Evolutionary conservation across 768 basidiomycete genomes (phyloP).

Genomic region (Neoboletus brunneissimus): DNA sequence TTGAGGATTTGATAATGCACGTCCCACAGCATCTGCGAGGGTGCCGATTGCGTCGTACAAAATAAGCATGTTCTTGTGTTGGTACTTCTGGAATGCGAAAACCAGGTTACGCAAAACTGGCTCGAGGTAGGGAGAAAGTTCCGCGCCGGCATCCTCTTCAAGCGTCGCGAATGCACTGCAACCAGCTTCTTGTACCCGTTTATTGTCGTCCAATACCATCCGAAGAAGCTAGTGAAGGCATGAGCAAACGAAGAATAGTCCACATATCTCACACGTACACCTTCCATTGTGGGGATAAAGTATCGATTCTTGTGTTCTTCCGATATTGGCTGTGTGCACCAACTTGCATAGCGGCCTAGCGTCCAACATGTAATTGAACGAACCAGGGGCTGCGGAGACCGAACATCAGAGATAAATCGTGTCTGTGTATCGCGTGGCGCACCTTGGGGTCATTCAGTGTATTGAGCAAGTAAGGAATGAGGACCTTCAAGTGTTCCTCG

Average conservation of each 20-base stretch:
- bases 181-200: slow-evolving; percentile 98
- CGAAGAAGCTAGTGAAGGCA: slow-evolving; percentile 70
- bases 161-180: slow-evolving; percentile 98
- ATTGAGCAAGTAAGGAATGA: slow-evolving; percentile 90
- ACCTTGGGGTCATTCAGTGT: slow-evolving; percentile 92
- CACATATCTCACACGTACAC: slow-evolving; percentile 53
- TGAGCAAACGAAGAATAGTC: not conserved
- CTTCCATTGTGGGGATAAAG: slow-evolving; percentile 98
- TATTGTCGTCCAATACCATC: slow-evolving; percentile 98
- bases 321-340: slow-evolving; percentile 84
- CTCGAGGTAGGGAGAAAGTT: slow-evolving; percentile 90
- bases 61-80: slow-evolving; percentile 99
- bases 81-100: slow-evolving; percentile 95
- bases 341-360: slow-evolving; percentile 95
- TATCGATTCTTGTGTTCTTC: slow-evolving; percentile 87
- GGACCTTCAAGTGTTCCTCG: slow-evolving; percentile 89
- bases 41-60: slow-evolving; percentile 99
- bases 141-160: slow-evolving; percentile 92
- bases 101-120: slow-evolving; percentile 94
- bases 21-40: slow-evolving; percentile 92
- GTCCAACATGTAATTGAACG: slow-evolving; percentile 99
- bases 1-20: slow-evolving; percentile 77
- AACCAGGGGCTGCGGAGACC: slow-evolving; percentile 72
- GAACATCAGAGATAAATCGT: not conserved
- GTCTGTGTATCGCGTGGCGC: slow-evolving; percentile 14